Conservation (phyloP, 2,329 filamentous ascomycete species). For the Thermothelomyces thermophilus region DNA sequence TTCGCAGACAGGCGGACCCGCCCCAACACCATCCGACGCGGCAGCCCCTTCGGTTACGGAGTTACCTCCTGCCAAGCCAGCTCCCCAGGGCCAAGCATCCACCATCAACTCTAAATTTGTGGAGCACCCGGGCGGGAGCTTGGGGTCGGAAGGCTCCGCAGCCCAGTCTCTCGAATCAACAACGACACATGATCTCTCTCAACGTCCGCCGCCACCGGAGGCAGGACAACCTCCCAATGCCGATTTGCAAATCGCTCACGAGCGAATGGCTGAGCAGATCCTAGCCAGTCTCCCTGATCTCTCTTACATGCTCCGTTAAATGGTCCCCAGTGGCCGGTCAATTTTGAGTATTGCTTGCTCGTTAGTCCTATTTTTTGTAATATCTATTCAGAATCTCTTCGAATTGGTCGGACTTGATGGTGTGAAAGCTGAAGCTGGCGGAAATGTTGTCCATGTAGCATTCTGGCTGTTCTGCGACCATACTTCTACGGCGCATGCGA, state of each 20-base stretch:
- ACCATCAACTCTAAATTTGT: not conserved
- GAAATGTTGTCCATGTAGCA: no score
- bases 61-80: not conserved
- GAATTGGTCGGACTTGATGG: no score
- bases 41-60: conserved; percentile 23
- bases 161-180: not conserved
- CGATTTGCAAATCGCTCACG: conserved; percentile 6
- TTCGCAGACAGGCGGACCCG: no score
- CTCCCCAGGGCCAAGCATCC: not conserved
- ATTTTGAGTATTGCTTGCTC: no score
- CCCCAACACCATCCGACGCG: conserved; percentile 15
- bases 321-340: not conserved
- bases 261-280: conserved; percentile 21
- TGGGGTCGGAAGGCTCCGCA: not conserved
- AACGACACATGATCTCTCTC: not conserved
- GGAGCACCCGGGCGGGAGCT: not conserved
- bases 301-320: conserved; percentile 31
- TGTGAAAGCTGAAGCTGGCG: no score
- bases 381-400: no score
- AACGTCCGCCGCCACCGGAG: not conserved
- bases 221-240: not conserved
- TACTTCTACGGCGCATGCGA: no score
- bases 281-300: conserved; percentile 29
- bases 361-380: no score
- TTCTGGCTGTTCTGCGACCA: no score